Base-by-base conservation (phyloP, 2,329 filamentous ascomycete species). In the Diaporthe destruens region DNA sequence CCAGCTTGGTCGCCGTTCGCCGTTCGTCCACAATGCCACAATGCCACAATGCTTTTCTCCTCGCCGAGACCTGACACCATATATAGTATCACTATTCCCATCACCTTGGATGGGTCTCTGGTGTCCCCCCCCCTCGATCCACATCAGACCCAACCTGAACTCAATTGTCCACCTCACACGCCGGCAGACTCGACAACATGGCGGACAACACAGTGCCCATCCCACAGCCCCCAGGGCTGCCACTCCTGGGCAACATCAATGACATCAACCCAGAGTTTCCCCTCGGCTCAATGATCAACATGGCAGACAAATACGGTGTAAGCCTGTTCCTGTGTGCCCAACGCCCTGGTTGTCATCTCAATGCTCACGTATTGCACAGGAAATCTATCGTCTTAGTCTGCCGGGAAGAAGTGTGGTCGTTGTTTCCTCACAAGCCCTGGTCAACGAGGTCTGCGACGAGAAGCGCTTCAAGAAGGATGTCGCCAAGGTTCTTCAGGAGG, bases 291-390 rank as follows among this genome's bases (percentile, higher is more conserved):
- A 80, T 93, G 25, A 78, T 81, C 7, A 84, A 87, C 14, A 82
- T 94, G 63, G 88, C 90, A 32, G 88, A 93, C 53, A 89, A 87
- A 73, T 93, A 93, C 81, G 92, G 91, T 91, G 78, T 76, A 82
- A 9, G 29, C 12, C 53, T 29, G 16, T 23, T 16, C 14, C 49
- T 36, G 9, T 18, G 8, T n/a, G 14, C 59, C 49, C 14, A 7
- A 34, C 8, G 0, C 16, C 39, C 2, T 20, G 18, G 4, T 16
- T 9, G 42, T 32, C 11, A 20, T 73, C 42, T 59, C 76, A 61
- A 61, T 51, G 76, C 75, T 77, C 74, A 76, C 68, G 47, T 71
- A 66, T 1, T 8, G 9, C 4, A 11, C 57, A 75, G 75, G 75
- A 76, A 54, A 73, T 76, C 16, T 76, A 75, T 54, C 61, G 74